A percentile compares a stretch with the other conserved stretches of the same genome.
phyloP scores from a whole-genome alignment of 1,284 basidiomycete genomes.

The Fomitiporia mediterranea region DNA sequence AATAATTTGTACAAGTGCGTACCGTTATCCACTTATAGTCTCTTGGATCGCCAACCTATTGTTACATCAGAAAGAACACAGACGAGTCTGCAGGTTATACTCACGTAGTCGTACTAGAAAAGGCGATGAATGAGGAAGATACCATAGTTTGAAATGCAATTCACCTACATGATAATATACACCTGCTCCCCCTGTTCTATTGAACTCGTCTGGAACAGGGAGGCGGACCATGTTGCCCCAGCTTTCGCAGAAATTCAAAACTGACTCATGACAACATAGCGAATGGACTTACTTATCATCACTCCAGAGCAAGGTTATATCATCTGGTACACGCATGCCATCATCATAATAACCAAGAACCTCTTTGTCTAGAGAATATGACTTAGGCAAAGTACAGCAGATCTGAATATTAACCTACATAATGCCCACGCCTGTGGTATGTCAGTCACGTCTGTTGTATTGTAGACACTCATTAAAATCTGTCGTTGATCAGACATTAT shows the following conservation, averaged over 20 bases:
- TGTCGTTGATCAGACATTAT: conserved; percentile 58
- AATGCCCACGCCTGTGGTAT: conserved; percentile 66
- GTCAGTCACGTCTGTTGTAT: conserved; percentile 41
- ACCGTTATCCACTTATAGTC: conserved; percentile 64
- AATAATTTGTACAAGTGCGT: conserved; percentile 23
- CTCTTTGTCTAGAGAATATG: conserved; percentile 42
- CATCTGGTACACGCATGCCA: conserved; percentile 51
- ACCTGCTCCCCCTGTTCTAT: conserved; percentile 58
- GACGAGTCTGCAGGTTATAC: conserved; percentile 9
- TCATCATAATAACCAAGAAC: conserved; percentile 67
- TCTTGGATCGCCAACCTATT: conserved; percentile 47
- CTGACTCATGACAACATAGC: neutral
- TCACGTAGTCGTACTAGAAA: conserved; percentile 43
- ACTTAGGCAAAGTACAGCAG: neutral
- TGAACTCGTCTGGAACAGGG: conserved; percentile 46
- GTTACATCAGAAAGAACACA: neutral
- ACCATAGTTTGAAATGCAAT: neutral
- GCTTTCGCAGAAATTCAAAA: conserved; percentile 28
- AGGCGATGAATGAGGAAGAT: conserved; percentile 6
- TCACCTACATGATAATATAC: conserved; percentile 61
- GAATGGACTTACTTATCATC: conserved; percentile 49
- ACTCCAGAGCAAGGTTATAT: conserved; percentile 54
- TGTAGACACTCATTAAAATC: conserved; percentile 54
- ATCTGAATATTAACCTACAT: conserved; percentile 35
- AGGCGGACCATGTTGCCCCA: conserved; percentile 59